Evolutionary conservation across 2,329 filamentous ascomycete genomes (phyloP).

Genomic region (Stagonosporopsis chrysanthemi): DNA sequence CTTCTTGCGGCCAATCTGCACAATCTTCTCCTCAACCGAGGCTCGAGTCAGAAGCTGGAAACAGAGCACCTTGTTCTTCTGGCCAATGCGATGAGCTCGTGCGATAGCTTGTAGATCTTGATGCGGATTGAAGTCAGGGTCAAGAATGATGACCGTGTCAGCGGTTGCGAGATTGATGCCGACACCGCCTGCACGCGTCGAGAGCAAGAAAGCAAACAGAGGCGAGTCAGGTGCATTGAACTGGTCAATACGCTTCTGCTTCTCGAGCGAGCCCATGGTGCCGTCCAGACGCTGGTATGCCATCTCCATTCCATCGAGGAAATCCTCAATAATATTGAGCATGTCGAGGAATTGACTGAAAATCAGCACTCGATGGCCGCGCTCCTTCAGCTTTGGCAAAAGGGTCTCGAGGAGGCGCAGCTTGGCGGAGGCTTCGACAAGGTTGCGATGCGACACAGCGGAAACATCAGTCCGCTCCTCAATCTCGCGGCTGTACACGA

Average conservation of each 20-base stretch:
- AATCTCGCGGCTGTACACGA: slow-evolving; percentile 88
- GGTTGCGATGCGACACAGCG: slow-evolving; percentile 73
- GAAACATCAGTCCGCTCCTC: slow-evolving; percentile 77
- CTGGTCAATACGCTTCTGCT: slow-evolving; percentile 91
- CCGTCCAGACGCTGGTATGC: slow-evolving; percentile 85
- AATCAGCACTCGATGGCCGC: slow-evolving; percentile 88
- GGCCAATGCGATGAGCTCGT: slow-evolving; percentile 93
- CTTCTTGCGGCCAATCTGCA: slow-evolving; percentile 94
- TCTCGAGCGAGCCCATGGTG: slow-evolving; percentile 78
- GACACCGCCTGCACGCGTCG: slow-evolving; percentile 92
- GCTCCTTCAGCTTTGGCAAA: slow-evolving; percentile 83
- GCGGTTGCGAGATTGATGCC: slow-evolving; percentile 97
- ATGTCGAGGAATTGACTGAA: slow-evolving; percentile 96
- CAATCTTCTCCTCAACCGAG: slow-evolving; percentile 92
- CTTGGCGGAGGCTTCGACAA: slow-evolving; percentile 92
- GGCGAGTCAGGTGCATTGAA: slow-evolving; percentile 87
- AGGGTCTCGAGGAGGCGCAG: slow-evolving; percentile 83
- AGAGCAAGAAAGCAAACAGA: slow-evolving; percentile 89
- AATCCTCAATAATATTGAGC: slow-evolving; percentile 89
- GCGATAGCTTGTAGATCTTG: slow-evolving; percentile 97
- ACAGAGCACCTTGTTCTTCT: slow-evolving; percentile 93
- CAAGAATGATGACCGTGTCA: slow-evolving; percentile 96
- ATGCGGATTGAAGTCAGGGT: slow-evolving; percentile 97
- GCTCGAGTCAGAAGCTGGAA: slow-evolving; percentile 92
- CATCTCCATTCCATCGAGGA: slow-evolving; percentile 77